Evolutionary conservation across 148 eudicot genomes (phyloP).

Genomic region (Linanthus parryae): DNA sequence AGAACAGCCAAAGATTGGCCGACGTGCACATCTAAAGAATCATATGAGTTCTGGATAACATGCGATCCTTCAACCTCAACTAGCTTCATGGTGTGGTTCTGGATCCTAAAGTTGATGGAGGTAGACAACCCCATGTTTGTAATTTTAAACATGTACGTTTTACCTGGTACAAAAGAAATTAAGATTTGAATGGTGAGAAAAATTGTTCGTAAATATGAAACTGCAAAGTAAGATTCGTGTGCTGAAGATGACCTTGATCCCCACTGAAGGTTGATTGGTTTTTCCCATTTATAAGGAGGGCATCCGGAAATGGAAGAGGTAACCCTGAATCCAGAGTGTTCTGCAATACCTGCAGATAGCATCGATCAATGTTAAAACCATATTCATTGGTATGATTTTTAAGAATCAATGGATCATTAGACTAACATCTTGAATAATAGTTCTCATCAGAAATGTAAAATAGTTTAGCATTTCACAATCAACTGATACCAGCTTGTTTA

Average conservation of each 20-base stretch:
- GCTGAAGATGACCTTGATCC: conserved; percentile 51
- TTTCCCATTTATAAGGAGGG: conserved; percentile 71
- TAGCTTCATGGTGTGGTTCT: conserved; percentile 69
- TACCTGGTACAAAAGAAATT: conserved; percentile 59
- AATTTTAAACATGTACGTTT: conserved; percentile 78
- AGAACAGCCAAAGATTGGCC: conserved; percentile 83
- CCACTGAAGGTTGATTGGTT: conserved; percentile 51
- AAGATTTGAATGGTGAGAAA: not conserved
- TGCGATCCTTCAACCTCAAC: conserved; percentile 96
- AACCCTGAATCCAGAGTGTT: conserved; percentile 58
- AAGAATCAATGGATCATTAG: too few species aligned
- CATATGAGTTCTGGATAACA: conserved; percentile 55
- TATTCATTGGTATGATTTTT: too few species aligned
- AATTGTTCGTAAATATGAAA: not conserved
- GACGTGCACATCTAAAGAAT: conserved; percentile 74
- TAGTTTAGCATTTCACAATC: too few species aligned
- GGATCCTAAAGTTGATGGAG: conserved; percentile 79
- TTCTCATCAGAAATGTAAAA: too few species aligned
- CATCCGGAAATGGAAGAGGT: conserved; percentile 63
- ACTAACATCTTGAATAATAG: too few species aligned
- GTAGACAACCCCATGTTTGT: conserved; percentile 77
- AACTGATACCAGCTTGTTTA: too few species aligned
- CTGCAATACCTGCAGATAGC: conserved; percentile 44
- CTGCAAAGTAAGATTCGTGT: not conserved
- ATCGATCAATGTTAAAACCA: too few species aligned